phyloP scores from a whole-genome alignment of 2,329 filamentous ascomycete species.

The Amesomyces nigricolor region DNA sequence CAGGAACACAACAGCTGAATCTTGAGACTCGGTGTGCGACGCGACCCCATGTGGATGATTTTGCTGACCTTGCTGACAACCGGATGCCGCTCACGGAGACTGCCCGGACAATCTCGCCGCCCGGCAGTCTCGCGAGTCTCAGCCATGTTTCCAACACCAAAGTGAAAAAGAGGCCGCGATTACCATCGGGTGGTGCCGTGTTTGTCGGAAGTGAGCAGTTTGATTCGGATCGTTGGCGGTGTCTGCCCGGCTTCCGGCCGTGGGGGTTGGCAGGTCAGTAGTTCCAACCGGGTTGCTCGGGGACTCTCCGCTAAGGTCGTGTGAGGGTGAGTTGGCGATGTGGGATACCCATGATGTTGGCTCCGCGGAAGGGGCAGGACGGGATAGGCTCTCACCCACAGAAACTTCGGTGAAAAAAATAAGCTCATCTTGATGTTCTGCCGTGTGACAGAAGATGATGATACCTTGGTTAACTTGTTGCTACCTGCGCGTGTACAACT shows the following conservation, averaged over 20 bases:
- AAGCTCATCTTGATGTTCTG: neutral
- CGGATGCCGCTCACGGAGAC: no score
- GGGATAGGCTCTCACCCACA: neutral
- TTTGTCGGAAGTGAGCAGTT: neutral
- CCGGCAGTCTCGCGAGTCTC: no score
- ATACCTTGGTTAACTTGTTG: neutral
- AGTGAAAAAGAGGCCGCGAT: neutral
- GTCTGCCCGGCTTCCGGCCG: neutral
- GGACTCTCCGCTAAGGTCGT: neutral
- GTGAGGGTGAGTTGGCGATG: neutral
- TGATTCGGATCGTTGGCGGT: neutral
- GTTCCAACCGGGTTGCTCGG: neutral
- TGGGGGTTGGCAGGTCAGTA: neutral
- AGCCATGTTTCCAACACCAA: no score
- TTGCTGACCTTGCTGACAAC: neutral
- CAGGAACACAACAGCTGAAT: neutral
- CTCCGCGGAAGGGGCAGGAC: neutral
- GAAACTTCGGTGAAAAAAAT: neutral
- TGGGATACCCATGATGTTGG: neutral
- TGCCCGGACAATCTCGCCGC: no score
- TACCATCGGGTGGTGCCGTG: neutral
- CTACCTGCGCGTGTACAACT: neutral
- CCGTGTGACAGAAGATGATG: constrained; percentile 1
- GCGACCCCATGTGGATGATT: neutral
- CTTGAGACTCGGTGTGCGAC: neutral